Evolutionary conservation across 2,329 filamentous ascomycete genomes (phyloP).

Genomic region (Laburnicola sp.): DNA sequence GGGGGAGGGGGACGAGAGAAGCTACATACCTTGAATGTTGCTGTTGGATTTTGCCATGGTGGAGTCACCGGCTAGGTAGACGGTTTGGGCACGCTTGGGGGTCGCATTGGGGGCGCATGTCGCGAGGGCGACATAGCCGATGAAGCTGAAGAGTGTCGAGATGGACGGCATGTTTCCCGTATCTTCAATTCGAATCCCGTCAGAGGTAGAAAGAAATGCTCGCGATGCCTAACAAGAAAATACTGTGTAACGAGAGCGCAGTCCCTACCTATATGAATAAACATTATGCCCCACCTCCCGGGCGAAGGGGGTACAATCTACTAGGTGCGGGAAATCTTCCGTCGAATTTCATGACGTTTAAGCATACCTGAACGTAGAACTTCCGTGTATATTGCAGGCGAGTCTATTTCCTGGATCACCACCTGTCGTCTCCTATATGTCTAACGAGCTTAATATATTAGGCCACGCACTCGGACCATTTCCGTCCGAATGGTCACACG

Average conservation of each 20-base stretch:
- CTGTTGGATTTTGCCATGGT: slow-evolving; percentile 60
- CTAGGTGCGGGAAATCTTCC: background rate
- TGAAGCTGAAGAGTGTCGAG: slow-evolving; percentile 21
- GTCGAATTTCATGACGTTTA: background rate
- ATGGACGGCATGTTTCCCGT: slow-evolving; percentile 25
- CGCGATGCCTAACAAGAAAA: too few species aligned
- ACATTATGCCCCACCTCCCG: background rate
- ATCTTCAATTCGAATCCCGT: too few species aligned
- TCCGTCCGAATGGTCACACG: background rate
- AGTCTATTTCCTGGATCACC: background rate
- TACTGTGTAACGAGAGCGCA: background rate
- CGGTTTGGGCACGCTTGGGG: slow-evolving; percentile 45
- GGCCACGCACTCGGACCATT: background rate
- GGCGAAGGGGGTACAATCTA: background rate
- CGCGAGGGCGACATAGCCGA: slow-evolving; percentile 25
- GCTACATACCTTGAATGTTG: slow-evolving; percentile 43
- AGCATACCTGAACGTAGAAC: background rate
- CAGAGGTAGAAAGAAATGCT: too few species aligned
- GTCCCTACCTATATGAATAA: too few species aligned
- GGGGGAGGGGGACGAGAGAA: background rate
- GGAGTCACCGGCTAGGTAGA: slow-evolving; percentile 64
- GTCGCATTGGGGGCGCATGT: slow-evolving; percentile 29
- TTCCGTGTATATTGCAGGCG: background rate
- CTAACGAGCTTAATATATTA: background rate
- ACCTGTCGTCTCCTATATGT: background rate